These are phyloP conservation scores for Lagenidium giganteum DNA, from an alignment of 352 stramenopile genomes.

Conservation along the genomic window DNA sequence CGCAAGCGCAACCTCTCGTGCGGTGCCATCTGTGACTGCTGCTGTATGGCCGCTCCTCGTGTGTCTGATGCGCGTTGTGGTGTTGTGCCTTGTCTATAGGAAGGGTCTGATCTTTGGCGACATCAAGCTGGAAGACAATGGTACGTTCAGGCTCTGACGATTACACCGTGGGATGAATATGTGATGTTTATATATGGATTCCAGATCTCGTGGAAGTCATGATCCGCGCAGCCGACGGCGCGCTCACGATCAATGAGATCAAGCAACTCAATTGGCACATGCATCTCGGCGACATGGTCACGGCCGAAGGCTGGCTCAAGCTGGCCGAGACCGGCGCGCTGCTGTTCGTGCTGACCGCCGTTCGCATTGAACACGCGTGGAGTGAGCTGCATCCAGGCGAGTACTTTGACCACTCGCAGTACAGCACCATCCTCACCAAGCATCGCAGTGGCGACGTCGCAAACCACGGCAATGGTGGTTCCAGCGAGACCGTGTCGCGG, in stretches of 20 bases:
- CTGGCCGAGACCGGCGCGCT: conserved; percentile 39
- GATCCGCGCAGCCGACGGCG: conserved; percentile 54
- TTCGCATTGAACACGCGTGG: conserved; percentile 57
- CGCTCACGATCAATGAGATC: conserved; percentile 54
- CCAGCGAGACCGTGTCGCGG: not conserved
- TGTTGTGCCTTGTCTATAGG: conserved; percentile 26
- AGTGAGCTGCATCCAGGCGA: conserved; percentile 35
- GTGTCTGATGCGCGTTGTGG: not conserved
- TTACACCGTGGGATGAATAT: not conserved
- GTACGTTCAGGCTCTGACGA: conserved; percentile 14
- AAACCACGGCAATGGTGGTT: too few relatives aligned
- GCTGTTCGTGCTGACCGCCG: conserved; percentile 45
- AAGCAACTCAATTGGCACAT: conserved; percentile 77
- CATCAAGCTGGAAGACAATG: conserved; percentile 59
- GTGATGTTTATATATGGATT: not conserved
- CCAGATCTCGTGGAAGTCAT: conserved; percentile 78
- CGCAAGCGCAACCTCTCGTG: conserved; percentile 84
- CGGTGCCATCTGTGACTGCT: conserved; percentile 7
- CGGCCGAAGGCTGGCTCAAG: conserved; percentile 29
- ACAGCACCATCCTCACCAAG: conserved; percentile 16
- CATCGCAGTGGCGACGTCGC: not conserved
- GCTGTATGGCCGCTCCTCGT: not conserved
- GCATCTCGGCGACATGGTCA: conserved; percentile 66
- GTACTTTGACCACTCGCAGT: conserved; percentile 52
- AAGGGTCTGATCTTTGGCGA: conserved; percentile 82